Evolutionary conservation across 768 basidiomycete species (phyloP).

Genomic region (Suillus ampliporus): DNA sequence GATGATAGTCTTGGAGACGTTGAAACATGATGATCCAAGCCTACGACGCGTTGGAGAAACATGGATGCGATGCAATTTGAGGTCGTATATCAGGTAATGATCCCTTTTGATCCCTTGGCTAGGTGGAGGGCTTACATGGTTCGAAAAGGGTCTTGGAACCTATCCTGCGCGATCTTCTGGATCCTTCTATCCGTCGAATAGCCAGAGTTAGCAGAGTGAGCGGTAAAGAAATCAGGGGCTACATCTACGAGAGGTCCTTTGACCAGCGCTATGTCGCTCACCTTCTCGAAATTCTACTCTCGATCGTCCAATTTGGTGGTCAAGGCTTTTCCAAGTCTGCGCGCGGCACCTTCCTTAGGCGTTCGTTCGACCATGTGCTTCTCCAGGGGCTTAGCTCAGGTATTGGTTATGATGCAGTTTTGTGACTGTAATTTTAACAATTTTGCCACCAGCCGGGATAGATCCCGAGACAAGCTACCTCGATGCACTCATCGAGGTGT

Average conservation of each 20-base stretch:
- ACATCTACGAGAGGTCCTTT: slow-evolving; percentile 72
- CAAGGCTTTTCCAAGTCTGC: slow-evolving; percentile 85
- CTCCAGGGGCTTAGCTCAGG: slow-evolving; percentile 64
- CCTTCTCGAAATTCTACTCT: slow-evolving; percentile 76
- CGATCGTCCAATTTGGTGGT: slow-evolving; percentile 85
- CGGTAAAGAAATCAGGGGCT: slow-evolving; percentile 70
- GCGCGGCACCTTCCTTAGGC: slow-evolving; percentile 63
- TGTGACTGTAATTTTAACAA: slow-evolving; percentile 14
- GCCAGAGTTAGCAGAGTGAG: slow-evolving; percentile 56
- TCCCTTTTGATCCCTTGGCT: not conserved
- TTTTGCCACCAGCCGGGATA: slow-evolving; percentile 37
- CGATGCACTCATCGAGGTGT: slow-evolving; percentile 73
- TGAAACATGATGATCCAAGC: slow-evolving; percentile 76
- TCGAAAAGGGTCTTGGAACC: slow-evolving; percentile 86
- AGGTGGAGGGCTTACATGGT: slow-evolving; percentile 4
- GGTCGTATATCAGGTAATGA: slow-evolving; percentile 84
- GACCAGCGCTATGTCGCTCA: slow-evolving; percentile 78
- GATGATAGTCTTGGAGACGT: slow-evolving; percentile 84
- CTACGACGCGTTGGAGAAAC: slow-evolving; percentile 86
- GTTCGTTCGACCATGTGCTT: slow-evolving; percentile 68
- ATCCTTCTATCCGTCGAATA: slow-evolving; percentile 65
- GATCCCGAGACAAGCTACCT: slow-evolving; percentile 72
- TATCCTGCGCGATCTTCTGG: slow-evolving; percentile 75
- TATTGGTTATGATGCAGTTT: slow-evolving; percentile 30
- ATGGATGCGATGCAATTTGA: slow-evolving; percentile 95